Evolutionary conservation across 768 basidiomycete genomes (phyloP).

Genomic region (Neoboletus subvelutipes): DNA sequence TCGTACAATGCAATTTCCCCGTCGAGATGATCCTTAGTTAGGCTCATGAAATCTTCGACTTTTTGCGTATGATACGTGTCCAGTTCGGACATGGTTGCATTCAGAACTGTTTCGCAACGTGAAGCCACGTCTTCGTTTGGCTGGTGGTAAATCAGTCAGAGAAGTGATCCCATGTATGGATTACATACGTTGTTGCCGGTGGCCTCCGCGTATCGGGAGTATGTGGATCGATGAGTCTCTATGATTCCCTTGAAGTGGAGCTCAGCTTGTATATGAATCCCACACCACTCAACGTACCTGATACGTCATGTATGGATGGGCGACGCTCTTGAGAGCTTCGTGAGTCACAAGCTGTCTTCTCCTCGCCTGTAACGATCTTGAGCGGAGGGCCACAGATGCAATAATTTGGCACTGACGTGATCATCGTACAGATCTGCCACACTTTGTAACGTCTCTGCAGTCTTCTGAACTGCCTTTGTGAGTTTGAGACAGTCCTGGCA

Average conservation of each 20-base stretch:
- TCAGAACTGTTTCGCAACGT: conserved; percentile 85
- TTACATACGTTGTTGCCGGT: conserved; percentile 30
- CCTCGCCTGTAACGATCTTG: conserved; percentile 52
- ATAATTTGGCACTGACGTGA: conserved; percentile 52
- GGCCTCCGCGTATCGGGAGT: conserved; percentile 63
- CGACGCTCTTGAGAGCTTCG: conserved; percentile 71
- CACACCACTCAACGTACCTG: conserved; percentile 42
- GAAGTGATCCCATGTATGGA: background rate
- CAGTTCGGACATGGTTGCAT: conserved; percentile 87
- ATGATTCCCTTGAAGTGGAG: conserved; percentile 51
- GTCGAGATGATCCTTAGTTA: conserved; percentile 70
- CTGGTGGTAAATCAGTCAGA: conserved; percentile 33
- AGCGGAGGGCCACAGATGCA: conserved; percentile 1
- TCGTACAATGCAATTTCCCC: conserved; percentile 77
- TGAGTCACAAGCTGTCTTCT: conserved; percentile 71
- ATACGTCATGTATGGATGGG: conserved; percentile 73
- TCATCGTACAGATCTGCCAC: conserved; percentile 80
- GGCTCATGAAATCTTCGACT: conserved; percentile 58
- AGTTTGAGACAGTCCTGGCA: conserved; percentile 77
- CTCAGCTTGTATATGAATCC: background rate
- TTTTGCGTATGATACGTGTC: conserved; percentile 77
- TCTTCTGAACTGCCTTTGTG: conserved; percentile 76
- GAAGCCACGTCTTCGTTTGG: conserved; percentile 63
- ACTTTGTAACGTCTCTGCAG: conserved; percentile 67
- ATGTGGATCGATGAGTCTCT: conserved; percentile 72